Conservation (phyloP, 1,139 yeast genomes). For the Nematodospora anomalae region DNA sequence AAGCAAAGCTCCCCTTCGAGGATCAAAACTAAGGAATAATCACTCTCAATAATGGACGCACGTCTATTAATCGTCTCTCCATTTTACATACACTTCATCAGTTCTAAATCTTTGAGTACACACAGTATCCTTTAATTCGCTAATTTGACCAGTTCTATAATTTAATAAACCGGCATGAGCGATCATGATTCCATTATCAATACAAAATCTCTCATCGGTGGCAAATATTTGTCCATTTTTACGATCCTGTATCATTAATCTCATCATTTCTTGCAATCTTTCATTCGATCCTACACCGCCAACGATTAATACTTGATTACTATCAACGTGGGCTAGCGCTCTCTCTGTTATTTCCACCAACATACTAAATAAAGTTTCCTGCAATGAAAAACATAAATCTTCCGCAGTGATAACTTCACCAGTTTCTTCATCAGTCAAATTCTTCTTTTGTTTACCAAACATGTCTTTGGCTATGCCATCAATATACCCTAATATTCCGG, state of each 20-base stretch:
- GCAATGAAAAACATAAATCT: slow-evolving; percentile 89
- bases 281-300: slow-evolving; percentile 98
- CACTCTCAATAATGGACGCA: background rate
- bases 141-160: slow-evolving; percentile 77
- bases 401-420: slow-evolving; percentile 68
- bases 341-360: slow-evolving; percentile 96
- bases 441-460: slow-evolving; percentile 53
- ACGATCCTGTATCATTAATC: slow-evolving; percentile 83
- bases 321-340: slow-evolving; percentile 96
- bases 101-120: slow-evolving; percentile 94
- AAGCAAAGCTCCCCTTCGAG: slow-evolving; percentile 9
- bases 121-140: slow-evolving; percentile 64
- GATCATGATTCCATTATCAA: slow-evolving; percentile 97
- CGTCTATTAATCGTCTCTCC: slow-evolving; percentile 61
- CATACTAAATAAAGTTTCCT: slow-evolving; percentile 93
- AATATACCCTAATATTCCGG: slow-evolving; percentile 85
- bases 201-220: slow-evolving; percentile 95
- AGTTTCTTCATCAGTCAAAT: slow-evolving; percentile 49
- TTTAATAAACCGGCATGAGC: slow-evolving; percentile 96
- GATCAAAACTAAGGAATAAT: slow-evolving; percentile 9
- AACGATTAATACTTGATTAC: slow-evolving; percentile 86
- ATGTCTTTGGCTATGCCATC: slow-evolving; percentile 78
- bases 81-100: slow-evolving; percentile 86
- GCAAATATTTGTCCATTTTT: slow-evolving; percentile 81
- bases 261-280: slow-evolving; percentile 95